phyloP scores from a whole-genome alignment of 2,329 filamentous ascomycete species.

The Madurella mycetomatis region DNA sequence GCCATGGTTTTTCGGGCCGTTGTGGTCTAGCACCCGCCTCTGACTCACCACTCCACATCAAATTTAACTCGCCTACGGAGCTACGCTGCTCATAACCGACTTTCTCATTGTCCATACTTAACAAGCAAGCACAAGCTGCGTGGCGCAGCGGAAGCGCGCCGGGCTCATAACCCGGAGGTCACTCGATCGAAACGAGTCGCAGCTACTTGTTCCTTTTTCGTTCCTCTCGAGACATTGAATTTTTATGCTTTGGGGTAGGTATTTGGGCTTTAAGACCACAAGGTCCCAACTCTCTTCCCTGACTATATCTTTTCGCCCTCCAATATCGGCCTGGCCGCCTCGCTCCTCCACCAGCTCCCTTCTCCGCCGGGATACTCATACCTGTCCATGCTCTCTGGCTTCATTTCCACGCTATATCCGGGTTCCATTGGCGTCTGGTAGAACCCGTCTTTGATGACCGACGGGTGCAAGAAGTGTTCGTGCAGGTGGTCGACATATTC shows the following conservation, averaged over 20 bases:
- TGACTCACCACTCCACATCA: neutral
- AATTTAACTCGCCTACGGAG: neutral
- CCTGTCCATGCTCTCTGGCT: conserved; percentile 75
- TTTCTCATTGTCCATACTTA: neutral
- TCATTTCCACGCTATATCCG: conserved; percentile 94
- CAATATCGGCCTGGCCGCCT: conserved; percentile 71
- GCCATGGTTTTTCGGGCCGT: too few relatives aligned
- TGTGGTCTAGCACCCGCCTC: too few relatives aligned
- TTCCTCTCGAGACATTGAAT: neutral
- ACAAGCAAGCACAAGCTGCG: conserved; percentile 4
- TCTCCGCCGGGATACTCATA: conserved; percentile 73
- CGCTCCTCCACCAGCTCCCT: conserved; percentile 79
- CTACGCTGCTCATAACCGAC: neutral
- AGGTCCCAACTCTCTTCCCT: neutral
- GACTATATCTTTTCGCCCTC: conserved; percentile 54
- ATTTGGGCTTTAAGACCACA: neutral
- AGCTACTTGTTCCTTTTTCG: neutral
- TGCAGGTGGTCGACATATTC: conserved; percentile 94
- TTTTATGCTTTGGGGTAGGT: neutral
- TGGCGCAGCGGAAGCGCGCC: conserved; percentile 7
- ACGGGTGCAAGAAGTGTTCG: conserved; percentile 84
- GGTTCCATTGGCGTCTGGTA: conserved; percentile 80
- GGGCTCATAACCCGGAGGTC: conserved; percentile 10
- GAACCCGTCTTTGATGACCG: conserved; percentile 76
- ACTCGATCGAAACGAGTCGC: conserved; percentile 9